A percentile compares a stretch with the other conserved stretches of the same genome.
These are phyloP conservation scores for Dendrobium nobile DNA, from an alignment of 106 monocot genomes.

Conservation along the genomic window DNA sequence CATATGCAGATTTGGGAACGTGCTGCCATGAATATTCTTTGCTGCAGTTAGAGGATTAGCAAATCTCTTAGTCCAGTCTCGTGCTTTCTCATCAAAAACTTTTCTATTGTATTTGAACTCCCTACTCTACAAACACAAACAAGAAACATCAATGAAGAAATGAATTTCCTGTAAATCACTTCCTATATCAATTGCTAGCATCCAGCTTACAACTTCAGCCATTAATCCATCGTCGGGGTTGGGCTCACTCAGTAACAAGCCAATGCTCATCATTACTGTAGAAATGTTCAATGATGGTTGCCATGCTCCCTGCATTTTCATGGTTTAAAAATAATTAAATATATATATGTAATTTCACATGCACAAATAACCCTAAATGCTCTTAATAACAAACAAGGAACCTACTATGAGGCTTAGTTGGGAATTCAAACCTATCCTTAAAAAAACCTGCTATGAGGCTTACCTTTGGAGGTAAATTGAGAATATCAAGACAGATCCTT, in stretches of 20 bases:
- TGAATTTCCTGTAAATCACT: background rate
- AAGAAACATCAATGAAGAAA: background rate
- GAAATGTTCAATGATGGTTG: slow-evolving; percentile 86
- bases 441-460: background rate
- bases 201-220: slow-evolving; percentile 74
- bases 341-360: background rate
- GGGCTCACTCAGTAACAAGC: slow-evolving; percentile 77
- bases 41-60: slow-evolving; percentile 37
- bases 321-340: background rate
- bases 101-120: slow-evolving; percentile 88
- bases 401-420: slow-evolving; percentile 8
- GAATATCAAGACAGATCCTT: slow-evolving; percentile 94
- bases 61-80: slow-evolving; percentile 73
- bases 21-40: slow-evolving; percentile 5
- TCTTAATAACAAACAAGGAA: background rate
- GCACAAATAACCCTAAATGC: background rate
- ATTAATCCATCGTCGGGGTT: slow-evolving; percentile 95
- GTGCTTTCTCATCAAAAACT: slow-evolving; percentile 72
- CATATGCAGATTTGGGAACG: slow-evolving; percentile 1
- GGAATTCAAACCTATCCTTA: background rate
- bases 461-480: slow-evolving; percentile 97
- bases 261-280: slow-evolving; percentile 81
- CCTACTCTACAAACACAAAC: slow-evolving; percentile 56
- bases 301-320: slow-evolving; percentile 64
- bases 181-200: background rate